Evolutionary conservation across 2,329 filamentous ascomycete species (phyloP).

Genomic region (Tolypocladium inflatum): DNA sequence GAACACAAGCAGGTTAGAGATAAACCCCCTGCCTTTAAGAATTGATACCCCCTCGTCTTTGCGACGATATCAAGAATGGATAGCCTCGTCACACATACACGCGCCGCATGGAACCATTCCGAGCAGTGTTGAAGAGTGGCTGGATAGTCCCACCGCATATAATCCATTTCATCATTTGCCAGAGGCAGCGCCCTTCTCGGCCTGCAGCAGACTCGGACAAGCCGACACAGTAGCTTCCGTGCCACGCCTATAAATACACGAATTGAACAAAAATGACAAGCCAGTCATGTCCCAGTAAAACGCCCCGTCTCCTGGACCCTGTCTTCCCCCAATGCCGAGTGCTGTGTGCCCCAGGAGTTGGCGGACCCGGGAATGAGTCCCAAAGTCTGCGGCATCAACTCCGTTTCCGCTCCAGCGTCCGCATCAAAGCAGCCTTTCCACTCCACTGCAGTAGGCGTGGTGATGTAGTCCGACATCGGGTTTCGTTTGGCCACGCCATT

Average conservation of each 20-base stretch:
- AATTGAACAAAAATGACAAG: not conserved
- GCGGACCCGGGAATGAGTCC: not conserved
- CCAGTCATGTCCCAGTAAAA: constrained; percentile 1
- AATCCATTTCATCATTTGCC: not conserved
- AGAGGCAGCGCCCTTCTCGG: not conserved
- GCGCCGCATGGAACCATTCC: not conserved
- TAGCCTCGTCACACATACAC: not conserved
- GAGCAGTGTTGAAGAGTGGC: not conserved
- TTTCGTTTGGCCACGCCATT: not conserved
- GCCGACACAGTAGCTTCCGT: not conserved
- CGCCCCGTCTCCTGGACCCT: not conserved
- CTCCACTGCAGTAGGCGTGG: not conserved
- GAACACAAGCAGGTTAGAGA: not conserved
- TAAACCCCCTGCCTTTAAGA: not conserved
- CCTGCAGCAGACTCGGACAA: not conserved
- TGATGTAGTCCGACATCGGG: not conserved
- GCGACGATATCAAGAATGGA: not conserved
- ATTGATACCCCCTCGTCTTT: not conserved
- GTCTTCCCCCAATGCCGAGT: not conserved
- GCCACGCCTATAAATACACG: not conserved
- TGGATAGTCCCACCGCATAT: not conserved
- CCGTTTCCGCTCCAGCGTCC: not conserved
- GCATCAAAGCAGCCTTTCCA: not conserved
- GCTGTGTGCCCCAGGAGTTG: not conserved
- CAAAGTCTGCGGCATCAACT: not conserved